Conservation (phyloP, 495 filamentous ascomycete genomes). For the Lindgomyces ingoldianus region DNA sequence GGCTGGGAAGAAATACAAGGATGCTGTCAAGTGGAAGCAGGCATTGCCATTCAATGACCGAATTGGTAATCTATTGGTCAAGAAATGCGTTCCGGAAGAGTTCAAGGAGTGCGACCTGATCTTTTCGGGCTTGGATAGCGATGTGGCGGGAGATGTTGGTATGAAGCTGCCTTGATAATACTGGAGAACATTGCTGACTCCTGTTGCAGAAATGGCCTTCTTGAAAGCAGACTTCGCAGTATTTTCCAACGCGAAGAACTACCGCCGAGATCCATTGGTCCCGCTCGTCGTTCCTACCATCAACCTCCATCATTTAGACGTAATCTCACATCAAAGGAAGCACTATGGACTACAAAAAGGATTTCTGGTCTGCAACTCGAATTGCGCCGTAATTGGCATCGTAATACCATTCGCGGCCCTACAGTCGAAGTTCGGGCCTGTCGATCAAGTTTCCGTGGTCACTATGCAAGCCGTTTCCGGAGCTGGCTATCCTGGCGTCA, state of each 20-base stretch:
- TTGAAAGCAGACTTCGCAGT: slow-evolving; percentile 45
- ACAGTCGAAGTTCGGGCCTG: slow-evolving; percentile 46
- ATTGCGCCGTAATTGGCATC: slow-evolving; percentile 51
- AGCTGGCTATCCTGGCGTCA: slow-evolving; percentile 50
- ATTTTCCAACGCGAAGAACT: slow-evolving; percentile 52
- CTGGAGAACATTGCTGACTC: slow-evolving; percentile 4
- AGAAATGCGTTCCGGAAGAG: slow-evolving; percentile 44
- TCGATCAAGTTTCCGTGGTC: slow-evolving; percentile 47
- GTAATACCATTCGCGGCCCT: slow-evolving; percentile 51
- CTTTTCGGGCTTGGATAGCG: slow-evolving; percentile 50
- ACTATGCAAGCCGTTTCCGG: slow-evolving; percentile 51
- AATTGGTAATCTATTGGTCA: slow-evolving; percentile 47
- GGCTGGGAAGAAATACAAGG: slow-evolving; percentile 50
- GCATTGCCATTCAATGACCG: slow-evolving; percentile 45
- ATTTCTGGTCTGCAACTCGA: slow-evolving; percentile 52
- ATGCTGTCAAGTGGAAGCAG: slow-evolving; percentile 52
- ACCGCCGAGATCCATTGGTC: slow-evolving; percentile 48
- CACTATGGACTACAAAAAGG: slow-evolving; percentile 43
- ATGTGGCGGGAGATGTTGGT: slow-evolving; percentile 50
- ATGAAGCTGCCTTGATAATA: slow-evolving; percentile 4
- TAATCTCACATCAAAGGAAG: slow-evolving; percentile 46
- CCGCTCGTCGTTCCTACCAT: slow-evolving; percentile 51
- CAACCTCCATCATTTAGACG: slow-evolving; percentile 46
- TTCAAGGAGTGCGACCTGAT: slow-evolving; percentile 49
- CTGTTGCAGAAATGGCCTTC: slow-evolving; percentile 48